Evolutionary conservation across 305 asterid species (phyloP).

Genomic region (Striga hermonthica): DNA sequence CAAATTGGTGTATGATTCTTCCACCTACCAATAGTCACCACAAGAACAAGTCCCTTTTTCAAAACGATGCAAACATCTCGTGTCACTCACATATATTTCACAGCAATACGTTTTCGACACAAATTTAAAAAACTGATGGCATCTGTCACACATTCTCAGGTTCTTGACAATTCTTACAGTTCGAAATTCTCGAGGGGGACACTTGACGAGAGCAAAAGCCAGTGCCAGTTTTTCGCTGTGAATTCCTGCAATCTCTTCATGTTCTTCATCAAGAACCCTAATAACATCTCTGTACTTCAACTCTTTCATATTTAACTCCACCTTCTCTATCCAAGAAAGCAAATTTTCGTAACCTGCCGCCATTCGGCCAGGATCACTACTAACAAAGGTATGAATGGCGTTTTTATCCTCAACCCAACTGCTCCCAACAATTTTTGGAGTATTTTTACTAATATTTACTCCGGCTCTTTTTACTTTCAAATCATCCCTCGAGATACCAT

Average conservation of each 20-base stretch:
- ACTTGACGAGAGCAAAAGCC: constrained; percentile 50
- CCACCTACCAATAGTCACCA: constrained; percentile 65
- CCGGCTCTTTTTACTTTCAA: constrained; percentile 32
- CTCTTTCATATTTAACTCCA: constrained; percentile 37
- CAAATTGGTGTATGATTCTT: neutral
- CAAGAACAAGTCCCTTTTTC: constrained; percentile 73
- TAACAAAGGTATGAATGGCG: constrained; percentile 43
- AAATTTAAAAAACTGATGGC: constrained; percentile 65
- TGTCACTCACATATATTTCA: constrained; percentile 41
- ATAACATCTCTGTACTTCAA: constrained; percentile 34
- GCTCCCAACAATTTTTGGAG: constrained; percentile 32
- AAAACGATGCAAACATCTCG: constrained; percentile 73
- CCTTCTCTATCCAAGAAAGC: constrained; percentile 45
- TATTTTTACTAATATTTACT: neutral
- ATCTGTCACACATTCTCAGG: constrained; percentile 60
- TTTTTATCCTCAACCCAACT: constrained; percentile 65
- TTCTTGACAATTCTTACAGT: constrained; percentile 61
- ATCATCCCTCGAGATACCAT: constrained; percentile 42
- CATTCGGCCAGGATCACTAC: constrained; percentile 38
- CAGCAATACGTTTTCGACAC: constrained; percentile 42
- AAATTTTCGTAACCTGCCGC: constrained; percentile 31
- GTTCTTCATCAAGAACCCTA: constrained; percentile 57
- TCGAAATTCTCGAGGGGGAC: constrained; percentile 31
- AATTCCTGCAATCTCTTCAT: constrained; percentile 41
- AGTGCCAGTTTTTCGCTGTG: constrained; percentile 76